Evolutionary conservation across 192 early-diverging fungal genomes (phyloP).

Genomic region (Umbelopsis sp.): DNA sequence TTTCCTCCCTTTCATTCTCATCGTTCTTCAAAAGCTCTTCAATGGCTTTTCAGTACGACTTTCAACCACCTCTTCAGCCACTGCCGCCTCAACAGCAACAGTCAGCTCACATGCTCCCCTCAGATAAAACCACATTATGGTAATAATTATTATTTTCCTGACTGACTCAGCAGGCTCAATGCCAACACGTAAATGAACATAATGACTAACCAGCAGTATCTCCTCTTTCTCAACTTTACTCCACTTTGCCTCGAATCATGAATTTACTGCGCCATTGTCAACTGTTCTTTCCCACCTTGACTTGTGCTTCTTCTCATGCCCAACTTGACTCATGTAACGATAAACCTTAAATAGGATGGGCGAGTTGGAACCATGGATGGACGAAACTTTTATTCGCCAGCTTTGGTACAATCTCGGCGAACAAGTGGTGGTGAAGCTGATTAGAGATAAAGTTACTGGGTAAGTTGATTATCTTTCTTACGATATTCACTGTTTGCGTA

Average conservation of each 20-base stretch:
- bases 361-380: conserved; percentile 98
- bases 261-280: not conserved
- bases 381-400: conserved; percentile 86
- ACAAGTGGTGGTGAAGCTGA: conserved; percentile 89
- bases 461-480: conserved; percentile 37
- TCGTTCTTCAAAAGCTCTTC: conserved; percentile 11
- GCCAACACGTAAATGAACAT: not conserved
- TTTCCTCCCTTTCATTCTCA: conserved; percentile 6
- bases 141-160: not conserved
- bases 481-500: not conserved
- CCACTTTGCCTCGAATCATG: not conserved
- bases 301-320: not conserved
- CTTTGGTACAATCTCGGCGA: conserved; percentile 88
- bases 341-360: conserved; percentile 72
- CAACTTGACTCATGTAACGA: not conserved
- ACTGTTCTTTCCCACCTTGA: not conserved
- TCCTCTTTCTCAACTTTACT: not conserved
- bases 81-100: conserved; percentile 7
- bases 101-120: conserved; percentile 10
- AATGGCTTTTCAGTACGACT: conserved; percentile 22
- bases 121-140: conserved; percentile 21
- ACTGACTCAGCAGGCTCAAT: conserved; percentile 11
- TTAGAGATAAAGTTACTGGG: conserved; percentile 91
- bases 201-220: not conserved
- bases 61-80: conserved; percentile 17